Evolutionary conservation across 2,329 filamentous ascomycete genomes (phyloP), one percentile per base, ranked within the genome.

Genomic region (Ophiostoma ulmi): DNA sequence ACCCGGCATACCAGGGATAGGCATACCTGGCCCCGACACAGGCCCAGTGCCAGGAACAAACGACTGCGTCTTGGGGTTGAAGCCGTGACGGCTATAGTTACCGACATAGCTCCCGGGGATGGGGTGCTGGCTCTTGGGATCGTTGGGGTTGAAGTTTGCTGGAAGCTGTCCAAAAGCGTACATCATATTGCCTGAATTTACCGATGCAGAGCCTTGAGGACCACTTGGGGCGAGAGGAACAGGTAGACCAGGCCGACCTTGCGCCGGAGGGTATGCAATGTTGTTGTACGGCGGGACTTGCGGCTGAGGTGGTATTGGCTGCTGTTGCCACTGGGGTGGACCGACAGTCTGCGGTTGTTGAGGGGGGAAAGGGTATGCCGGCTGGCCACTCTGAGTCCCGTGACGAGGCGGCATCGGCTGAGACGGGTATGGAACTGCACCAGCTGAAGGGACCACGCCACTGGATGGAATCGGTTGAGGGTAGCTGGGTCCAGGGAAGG

Each of bases 11-110:
- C 71, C 55, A 3, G 72, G 66, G 31, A 26, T 48, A 20, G 67
- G 22, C 39, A 55, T 58, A 5, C 71, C 63, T 3, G 72, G 66
- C 17, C 22, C 55, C 82, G 83, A 55, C 80, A 81, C 10, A 80
- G 80, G 58, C 83, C 82, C 81, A 73, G 79, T 83, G 72, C 87
- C 83, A 1, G 94, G 94, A 35, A 97, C 87, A 79, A 98, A 97
- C 0, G 94, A 91, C 77, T 97, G 92, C 20, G 92, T 97, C 81
- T 97, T 94, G 0, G 94, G 94, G 77, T 97, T 97, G 82, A 98
- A 97, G 14, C 91, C 88, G 75, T 93, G 92, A 71, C 93, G 86
- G 77, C 91, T 92, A 75, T 87, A 79, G 69, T 74, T 76, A 77
- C 75, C 75, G 0, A 68, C 52, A 48, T 88, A 96, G 80, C 90